Evolutionary conservation across 768 basidiomycete genomes (phyloP).

Genomic region (Ramaria sp.): DNA sequence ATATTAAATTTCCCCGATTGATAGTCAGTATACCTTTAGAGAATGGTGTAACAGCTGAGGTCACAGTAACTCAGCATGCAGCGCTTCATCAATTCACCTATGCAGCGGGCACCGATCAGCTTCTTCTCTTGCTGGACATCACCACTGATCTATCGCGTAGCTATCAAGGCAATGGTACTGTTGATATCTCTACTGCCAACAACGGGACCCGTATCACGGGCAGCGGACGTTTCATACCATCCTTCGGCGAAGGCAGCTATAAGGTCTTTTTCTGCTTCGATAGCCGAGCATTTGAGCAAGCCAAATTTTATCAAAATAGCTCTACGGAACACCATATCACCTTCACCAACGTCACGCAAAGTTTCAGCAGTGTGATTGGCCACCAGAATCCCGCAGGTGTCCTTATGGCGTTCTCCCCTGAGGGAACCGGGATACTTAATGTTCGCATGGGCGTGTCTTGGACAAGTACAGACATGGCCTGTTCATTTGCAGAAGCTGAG

Average conservation of each 20-base stretch:
- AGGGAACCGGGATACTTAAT: background rate
- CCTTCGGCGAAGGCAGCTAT: slow-evolving; percentile 12
- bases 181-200: background rate
- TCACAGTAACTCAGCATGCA: slow-evolving; percentile 12
- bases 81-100: slow-evolving; percentile 12
- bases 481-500: slow-evolving; percentile 12
- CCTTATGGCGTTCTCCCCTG: slow-evolving; percentile 4
- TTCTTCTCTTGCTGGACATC: slow-evolving; percentile 10
- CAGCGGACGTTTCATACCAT: slow-evolving; percentile 8
- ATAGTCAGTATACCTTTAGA: slow-evolving; percentile 10
- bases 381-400: slow-evolving; percentile 2
- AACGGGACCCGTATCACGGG: slow-evolving; percentile 11
- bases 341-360: background rate
- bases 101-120: background rate
- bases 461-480: slow-evolving; percentile 10
- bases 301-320: background rate
- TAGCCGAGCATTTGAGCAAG: slow-evolving; percentile 2
- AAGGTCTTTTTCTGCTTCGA: slow-evolving; percentile 13
- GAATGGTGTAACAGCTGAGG: slow-evolving; percentile 10
- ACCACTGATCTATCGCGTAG: slow-evolving; percentile 12
- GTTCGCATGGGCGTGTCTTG: slow-evolving; percentile 14
- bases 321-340: background rate
- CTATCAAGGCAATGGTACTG: slow-evolving; percentile 8
- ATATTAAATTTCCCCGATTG: background rate
- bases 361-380: background rate